Base-by-base conservation (phyloP, 1,284 basidiomycete species). In the Sphagnurus paluster region DNA sequence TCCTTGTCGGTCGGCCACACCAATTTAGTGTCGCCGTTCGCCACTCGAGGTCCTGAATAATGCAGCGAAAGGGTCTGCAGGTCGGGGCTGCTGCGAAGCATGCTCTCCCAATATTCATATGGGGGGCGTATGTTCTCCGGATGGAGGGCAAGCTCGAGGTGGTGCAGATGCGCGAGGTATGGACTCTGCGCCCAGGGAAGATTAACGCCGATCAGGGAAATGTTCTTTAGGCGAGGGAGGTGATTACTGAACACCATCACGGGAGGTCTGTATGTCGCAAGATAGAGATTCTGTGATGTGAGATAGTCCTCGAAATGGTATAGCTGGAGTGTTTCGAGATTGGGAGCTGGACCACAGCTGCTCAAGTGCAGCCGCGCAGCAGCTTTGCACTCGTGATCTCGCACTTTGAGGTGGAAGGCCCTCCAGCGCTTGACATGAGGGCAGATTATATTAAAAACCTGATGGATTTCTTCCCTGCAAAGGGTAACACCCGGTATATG, bases 151-250 rank as follows among this genome's bases (percentile, higher is more conserved):
- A 82, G 69, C 60, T 83, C 76, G 40, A 84, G 68, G 35, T 70
- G 64, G 33, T 70, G 63, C 32, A 84, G 67, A 36, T 68, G 67
- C 26, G 62, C 58, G 47, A 82, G 70, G 61, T 76, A 80, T n/a
- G 76, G 72, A 17, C 74, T 74, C 36, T 68, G 60, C 2, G 65
- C 65, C 80, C 80, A 83, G 3, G 77, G 76, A 30, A 84, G 70
- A 58, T 82, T 82, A 48, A 84, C 80, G 44, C 81, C 81, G 51
- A 81, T 79, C 44, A 84, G 67, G 21, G 77, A 77, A 39, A 82
- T 69, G 54, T 80, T 75, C 52, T 65, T 69, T 26, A 82, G 63
- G 9, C 61, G 58, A 11, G 79, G 80, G 16, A 80, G 66, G 11
- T 57, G 49, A 53, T 78, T 77, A 53, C 63, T 62, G 60, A 82